Percentiles rank a stretch among this genome's conserved stretches.
Conservation (phyloP, 2,329 filamentous ascomycete genomes). For the Alternaria angustiovoidea region DNA sequence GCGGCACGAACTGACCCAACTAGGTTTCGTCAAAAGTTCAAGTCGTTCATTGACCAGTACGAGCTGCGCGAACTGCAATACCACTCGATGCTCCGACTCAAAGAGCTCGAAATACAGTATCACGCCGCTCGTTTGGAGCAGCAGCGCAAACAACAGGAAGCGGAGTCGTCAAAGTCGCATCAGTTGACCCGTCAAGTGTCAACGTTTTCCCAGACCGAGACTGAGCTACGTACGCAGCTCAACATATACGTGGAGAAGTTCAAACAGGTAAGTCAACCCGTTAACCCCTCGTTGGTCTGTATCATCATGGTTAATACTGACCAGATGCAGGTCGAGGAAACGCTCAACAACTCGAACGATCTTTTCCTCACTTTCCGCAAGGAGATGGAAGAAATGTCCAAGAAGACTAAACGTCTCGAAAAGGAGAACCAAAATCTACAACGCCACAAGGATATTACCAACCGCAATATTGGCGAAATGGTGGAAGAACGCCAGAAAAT, state of each 20-base stretch:
- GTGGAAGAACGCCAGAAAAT: constrained; percentile 86
- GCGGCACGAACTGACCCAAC: constrained; percentile 17
- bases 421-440: constrained; percentile 94
- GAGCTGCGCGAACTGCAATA: constrained; percentile 95
- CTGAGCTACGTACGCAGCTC: constrained; percentile 89
- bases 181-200: constrained; percentile 91
- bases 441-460: constrained; percentile 91
- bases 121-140: constrained; percentile 88
- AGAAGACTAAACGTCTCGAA: constrained; percentile 95
- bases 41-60: constrained; percentile 95
- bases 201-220: constrained; percentile 95
- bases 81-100: constrained; percentile 87
- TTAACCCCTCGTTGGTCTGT: constrained; percentile 31
- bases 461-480: constrained; percentile 96
- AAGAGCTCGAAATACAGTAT: constrained; percentile 94
- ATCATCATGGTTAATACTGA: constrained; percentile 56
- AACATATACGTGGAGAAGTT: constrained; percentile 99
- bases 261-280: constrained; percentile 78
- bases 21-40: constrained; percentile 78
- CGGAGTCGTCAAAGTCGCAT: constrained; percentile 79
- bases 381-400: constrained; percentile 99
- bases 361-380: constrained; percentile 96
- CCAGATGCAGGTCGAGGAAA: constrained; percentile 89
- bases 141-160: constrained; percentile 86
- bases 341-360: constrained; percentile 97